Base-by-base conservation (phyloP, 1,284 basidiomycete genomes). In the Sanguinoderma infundibulare region DNA sequence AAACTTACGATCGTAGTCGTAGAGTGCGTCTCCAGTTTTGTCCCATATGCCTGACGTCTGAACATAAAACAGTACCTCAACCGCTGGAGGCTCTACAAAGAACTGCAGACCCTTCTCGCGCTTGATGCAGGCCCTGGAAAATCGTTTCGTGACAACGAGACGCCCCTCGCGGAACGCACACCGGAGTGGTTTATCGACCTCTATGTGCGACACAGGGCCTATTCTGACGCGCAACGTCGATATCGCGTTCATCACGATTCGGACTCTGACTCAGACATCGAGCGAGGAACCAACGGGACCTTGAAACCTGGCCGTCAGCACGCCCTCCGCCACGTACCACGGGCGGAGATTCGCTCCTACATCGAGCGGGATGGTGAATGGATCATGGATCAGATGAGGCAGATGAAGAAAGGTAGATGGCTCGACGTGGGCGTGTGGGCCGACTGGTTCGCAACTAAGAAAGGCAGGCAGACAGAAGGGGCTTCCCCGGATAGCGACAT, bases 281-380 rank as follows among this genome's bases (percentile, higher is more conserved):
- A 77, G 34, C 69, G 77, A 44, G 3, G 51, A 24, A 3, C 65
- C 61, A 5, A 24, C 36, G 24, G 70, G 51, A 57, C 20, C 14
- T 12, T 9, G 1, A 47, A 47, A 32, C 46, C 26, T 26, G 51
- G 53, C 5, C 63, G 60, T 7, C 59, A 66, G 47, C 69, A 61
- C 35, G 63, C 34, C 39, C 74, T 78, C 14, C 78, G 81, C 38
- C 78, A 73, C 61, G 70, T 86, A 34, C 74, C 82, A 38, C 74
- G 60, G 40, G 76, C 80, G 26, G 81, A 84, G 64, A 69, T 86
- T 17, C 68, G 74, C 22, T 75, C 78, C 5, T 62, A 77, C 6
- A 79, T 85, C 59, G 83, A 82, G 14, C 72, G 75, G 24, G 82
- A 86, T 12, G 79, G 78, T 0, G 78, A 79, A 39, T 87, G 85